Conservation (phyloP, 1,284 basidiomycete species). For the Malassezia arunalokei region DNA sequence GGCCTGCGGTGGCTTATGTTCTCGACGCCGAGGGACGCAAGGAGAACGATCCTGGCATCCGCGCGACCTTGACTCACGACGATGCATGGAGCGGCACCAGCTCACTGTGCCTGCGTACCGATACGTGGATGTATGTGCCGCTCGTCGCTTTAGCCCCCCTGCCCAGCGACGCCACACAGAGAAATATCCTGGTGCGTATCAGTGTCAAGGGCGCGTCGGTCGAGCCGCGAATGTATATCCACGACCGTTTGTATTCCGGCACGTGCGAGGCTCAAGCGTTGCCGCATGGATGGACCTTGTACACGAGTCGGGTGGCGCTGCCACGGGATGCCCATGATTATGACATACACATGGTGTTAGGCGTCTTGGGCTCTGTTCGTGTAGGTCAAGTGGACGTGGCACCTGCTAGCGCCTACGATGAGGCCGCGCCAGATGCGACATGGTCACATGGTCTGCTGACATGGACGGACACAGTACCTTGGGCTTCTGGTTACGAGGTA, state of each 20-base stretch:
- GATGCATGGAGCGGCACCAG: conserved; percentile 11
- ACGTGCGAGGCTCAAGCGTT: neutral
- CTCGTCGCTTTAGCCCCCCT: neutral
- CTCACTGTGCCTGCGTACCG: neutral
- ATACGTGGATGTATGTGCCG: neutral
- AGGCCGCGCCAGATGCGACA: neutral
- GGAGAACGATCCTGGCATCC: neutral
- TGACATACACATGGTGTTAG: neutral
- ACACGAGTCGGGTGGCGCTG: neutral
- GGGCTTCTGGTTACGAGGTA: conserved; percentile 10
- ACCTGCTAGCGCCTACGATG: neutral
- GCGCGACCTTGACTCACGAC: neutral
- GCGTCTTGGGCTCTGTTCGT: neutral
- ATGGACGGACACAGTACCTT: conserved; percentile 16
- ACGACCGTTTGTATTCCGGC: neutral
- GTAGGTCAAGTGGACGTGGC: conserved; percentile 3
- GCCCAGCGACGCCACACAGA: neutral
- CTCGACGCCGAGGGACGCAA: neutral
- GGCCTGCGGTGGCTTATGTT: conserved; percentile 4
- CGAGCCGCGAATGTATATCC: neutral
- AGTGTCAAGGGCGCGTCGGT: neutral
- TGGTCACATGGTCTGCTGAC: neutral
- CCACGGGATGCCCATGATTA: neutral
- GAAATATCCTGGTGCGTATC: neutral
- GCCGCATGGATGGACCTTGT: neutral